phyloP scores from a whole-genome alignment of 768 basidiomycete species.

The Boletus sp. region DNA sequence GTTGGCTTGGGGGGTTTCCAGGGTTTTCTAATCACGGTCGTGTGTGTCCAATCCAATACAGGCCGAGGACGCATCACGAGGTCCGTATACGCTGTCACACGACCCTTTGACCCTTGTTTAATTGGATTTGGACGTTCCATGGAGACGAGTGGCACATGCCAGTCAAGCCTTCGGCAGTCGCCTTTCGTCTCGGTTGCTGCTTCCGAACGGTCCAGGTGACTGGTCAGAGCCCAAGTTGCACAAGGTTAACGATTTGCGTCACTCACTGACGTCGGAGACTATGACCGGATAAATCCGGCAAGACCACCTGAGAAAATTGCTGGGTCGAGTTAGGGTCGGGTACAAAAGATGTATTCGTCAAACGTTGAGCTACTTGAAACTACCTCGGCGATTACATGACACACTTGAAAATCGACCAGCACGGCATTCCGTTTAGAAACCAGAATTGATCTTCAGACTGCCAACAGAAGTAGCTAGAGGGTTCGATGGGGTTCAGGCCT shows the following conservation, averaged over 20 bases:
- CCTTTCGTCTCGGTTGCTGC: neutral
- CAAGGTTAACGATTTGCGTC: neutral
- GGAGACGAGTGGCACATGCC: neutral
- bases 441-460: neutral
- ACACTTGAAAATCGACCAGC: neutral
- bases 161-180: neutral
- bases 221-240: neutral
- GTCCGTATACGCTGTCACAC: slow-evolving; percentile 12
- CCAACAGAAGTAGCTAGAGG: slow-evolving; percentile 7
- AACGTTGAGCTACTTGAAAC: slow-evolving; percentile 15
- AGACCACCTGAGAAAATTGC: neutral
- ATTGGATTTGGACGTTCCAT: slow-evolving; percentile 2
- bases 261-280: neutral
- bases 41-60: neutral
- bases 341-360: neutral
- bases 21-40: neutral
- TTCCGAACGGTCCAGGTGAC: slow-evolving; percentile 2
- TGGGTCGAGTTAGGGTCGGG: neutral
- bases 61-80: slow-evolving; percentile 3
- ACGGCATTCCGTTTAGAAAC: neutral
- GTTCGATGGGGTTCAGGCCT: slow-evolving; percentile 1
- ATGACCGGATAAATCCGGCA: neutral
- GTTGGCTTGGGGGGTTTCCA: neutral
- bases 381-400: slow-evolving; percentile 19
- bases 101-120: slow-evolving; percentile 12